Evolutionary conservation across 495 filamentous ascomycete species (phyloP).

Genomic region (Xylaria bambusicola): DNA sequence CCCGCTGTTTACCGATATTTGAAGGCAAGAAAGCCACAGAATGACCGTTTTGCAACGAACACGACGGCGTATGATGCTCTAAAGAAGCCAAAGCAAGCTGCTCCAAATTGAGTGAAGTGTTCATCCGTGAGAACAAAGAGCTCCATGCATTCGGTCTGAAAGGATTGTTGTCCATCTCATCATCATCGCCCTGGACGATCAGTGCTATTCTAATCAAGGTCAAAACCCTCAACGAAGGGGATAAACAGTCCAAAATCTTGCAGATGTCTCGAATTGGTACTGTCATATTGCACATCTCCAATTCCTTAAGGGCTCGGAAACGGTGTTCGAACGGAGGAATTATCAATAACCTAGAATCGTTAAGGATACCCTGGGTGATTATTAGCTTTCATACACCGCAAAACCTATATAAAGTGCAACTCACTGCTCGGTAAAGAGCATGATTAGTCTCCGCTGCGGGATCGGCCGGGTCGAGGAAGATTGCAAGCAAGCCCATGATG

Average conservation of each 20-base stretch:
- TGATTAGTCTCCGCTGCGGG: not conserved
- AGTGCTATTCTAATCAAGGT: slow-evolving; percentile 20
- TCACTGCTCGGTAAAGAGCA: not conserved
- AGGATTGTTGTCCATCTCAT: slow-evolving; percentile 27
- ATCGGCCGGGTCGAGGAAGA: not conserved
- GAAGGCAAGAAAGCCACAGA: slow-evolving; percentile 29
- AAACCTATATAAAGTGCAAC: not conserved
- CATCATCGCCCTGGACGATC: slow-evolving; percentile 12
- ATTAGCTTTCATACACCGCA: not conserved
- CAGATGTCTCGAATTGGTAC: slow-evolving; percentile 17
- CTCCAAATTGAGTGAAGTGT: slow-evolving; percentile 16
- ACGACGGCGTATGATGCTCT: slow-evolving; percentile 23
- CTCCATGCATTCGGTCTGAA: slow-evolving; percentile 27
- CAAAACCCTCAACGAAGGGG: slow-evolving; percentile 21
- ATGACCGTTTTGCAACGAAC: slow-evolving; percentile 21
- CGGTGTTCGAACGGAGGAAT: not conserved
- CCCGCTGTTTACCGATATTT: slow-evolving; percentile 20
- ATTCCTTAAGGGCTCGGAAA: slow-evolving; percentile 14
- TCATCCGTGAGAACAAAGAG: slow-evolving; percentile 22
- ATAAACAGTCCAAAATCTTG: slow-evolving; percentile 18
- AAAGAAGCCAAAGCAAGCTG: slow-evolving; percentile 13
- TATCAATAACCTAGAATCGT: not conserved
- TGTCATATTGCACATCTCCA: slow-evolving; percentile 25
- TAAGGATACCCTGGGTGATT: not conserved
- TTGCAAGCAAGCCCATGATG: slow-evolving; percentile 26